Evolutionary conservation across 2,329 filamentous ascomycete species (phyloP).

Genomic region (Periconia digitata): DNA sequence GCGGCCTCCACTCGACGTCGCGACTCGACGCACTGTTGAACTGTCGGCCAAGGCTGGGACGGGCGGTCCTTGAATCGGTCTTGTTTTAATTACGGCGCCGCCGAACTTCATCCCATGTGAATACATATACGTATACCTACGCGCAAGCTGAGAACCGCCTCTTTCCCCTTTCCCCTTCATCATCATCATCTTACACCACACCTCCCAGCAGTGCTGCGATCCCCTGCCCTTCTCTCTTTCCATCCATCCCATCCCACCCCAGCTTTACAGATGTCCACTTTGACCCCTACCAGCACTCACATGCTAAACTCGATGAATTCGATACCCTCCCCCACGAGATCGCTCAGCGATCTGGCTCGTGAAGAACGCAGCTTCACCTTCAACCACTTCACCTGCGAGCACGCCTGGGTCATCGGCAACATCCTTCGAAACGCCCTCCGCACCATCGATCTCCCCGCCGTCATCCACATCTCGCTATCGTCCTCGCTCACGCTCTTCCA

Average conservation of each 20-base stretch:
- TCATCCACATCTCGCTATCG: slow-evolving; percentile 67
- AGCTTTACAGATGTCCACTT: not conserved
- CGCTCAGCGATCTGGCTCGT: slow-evolving; percentile 43
- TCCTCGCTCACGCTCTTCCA: slow-evolving; percentile 66
- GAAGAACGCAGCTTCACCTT: slow-evolving; percentile 50
- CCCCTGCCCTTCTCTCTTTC: not conserved
- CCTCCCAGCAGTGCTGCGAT: not conserved
- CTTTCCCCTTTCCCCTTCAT: not conserved
- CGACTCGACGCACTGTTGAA: not conserved
- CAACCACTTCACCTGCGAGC: slow-evolving; percentile 61
- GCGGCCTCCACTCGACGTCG: not conserved
- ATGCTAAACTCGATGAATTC: slow-evolving; percentile 25
- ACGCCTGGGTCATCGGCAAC: slow-evolving; percentile 67
- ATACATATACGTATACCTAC: not conserved
- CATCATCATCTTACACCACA: not conserved
- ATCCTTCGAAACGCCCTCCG: slow-evolving; percentile 65
- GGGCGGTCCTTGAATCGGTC: not conserved
- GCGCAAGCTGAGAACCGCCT: not conserved
- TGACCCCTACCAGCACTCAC: not conserved
- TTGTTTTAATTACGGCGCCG: not conserved
- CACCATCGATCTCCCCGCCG: slow-evolving; percentile 55
- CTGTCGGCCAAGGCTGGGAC: too few relatives aligned
- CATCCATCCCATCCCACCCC: not conserved
- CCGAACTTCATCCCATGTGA: not conserved
- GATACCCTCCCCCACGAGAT: slow-evolving; percentile 37